Base-by-base conservation (phyloP, 352 stramenopile species). In the Pythium brassicae region DNA sequence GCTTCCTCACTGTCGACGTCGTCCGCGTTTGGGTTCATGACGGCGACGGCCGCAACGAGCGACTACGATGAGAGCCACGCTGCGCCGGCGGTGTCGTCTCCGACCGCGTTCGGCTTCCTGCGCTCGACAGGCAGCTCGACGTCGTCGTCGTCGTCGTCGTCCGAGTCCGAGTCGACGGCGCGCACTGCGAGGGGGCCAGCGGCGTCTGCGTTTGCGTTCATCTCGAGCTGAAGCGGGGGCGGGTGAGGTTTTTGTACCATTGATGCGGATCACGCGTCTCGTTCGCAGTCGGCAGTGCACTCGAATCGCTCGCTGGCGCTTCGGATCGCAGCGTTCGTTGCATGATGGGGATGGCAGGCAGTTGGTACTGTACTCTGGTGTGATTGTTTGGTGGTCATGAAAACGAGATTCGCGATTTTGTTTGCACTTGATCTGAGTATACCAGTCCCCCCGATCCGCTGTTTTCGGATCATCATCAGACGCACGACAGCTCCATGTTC, bases 201-300 rank as follows among this genome's bases (percentile, higher is more conserved):
- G 39, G 57, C 71, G 10, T 86, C 76, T 39, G 77, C 80, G 63
- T 86, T 86, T 46, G 79, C 73, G 10, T 86, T 86, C 58, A 86
- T 86, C 35, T 83, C 68, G 7, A 80, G 71, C 50, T 74, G 47
- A 64, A 7, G 32, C 9, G 9, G 32, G 32, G n/a, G n/a, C n/a
- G n/a, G n/a, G n/a, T n/a, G n/a, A 3, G 32, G 32, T 37, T 37
- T 37, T 37, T 37, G 32, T 37, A 37, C n/a, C 32, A 37, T 9
- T 7, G 32, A 37, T 7, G 32, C 32, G 32, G 8, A 37, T 14
- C 9, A 11, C 32, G 32, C 32, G 8, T 9, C 2, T 37, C 32
- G 32, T 37, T 37, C 32, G 32, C 32, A 37, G 32, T 11, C 32
- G 14, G 32, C 8, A 37, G 32, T 37, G 32, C 6, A 7, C 9